Percentiles rank a stretch among this genome's conserved stretches.
Evolutionary conservation across 225 moss, liverwort and hornwort species (phyloP).

Genomic region (Climacium dendroides): DNA sequence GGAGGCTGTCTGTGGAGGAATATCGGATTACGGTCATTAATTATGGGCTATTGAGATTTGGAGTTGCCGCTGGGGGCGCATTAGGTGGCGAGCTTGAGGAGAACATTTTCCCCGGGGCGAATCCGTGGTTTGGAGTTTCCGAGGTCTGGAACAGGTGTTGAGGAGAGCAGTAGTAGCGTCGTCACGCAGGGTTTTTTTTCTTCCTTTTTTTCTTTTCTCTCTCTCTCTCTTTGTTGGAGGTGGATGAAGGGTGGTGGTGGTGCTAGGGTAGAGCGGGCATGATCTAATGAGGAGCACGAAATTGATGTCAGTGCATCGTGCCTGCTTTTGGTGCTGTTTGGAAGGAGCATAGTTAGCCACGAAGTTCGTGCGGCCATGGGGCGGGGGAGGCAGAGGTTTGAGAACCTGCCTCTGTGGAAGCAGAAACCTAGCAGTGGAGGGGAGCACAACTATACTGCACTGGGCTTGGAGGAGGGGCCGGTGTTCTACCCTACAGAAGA

Average conservation of each 20-base stretch:
- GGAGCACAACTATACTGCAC: slow-evolving; percentile 30
- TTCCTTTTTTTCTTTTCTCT: neutral
- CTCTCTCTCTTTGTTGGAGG: neutral
- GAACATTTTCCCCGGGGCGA: neutral
- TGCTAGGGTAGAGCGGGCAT: slow-evolving; percentile 24
- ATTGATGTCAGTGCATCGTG: slow-evolving; percentile 22
- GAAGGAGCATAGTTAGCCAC: slow-evolving; percentile 26
- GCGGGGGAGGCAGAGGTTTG: slow-evolving; percentile 81
- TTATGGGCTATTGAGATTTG: neutral
- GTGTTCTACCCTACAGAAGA: slow-evolving; percentile 85
- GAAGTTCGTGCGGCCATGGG: slow-evolving; percentile 49
- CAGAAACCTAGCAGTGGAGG: slow-evolving; percentile 36
- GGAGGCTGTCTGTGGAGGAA: neutral
- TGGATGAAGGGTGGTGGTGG: neutral
- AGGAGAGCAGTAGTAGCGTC: neutral
- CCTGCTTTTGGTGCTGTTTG: slow-evolving; percentile 24
- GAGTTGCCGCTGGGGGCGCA: neutral
- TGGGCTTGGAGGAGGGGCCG: slow-evolving; percentile 82
- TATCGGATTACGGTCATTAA: neutral
- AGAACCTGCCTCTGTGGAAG: slow-evolving; percentile 52
- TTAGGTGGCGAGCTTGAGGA: neutral
- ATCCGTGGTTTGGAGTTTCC: neutral
- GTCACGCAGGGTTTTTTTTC: neutral
- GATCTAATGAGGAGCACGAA: slow-evolving; percentile 44
- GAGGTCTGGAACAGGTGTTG: neutral